Evolutionary conservation across 2,329 filamentous ascomycete species (phyloP), one percentile per base, ranked within the genome.

Genomic region (Diaporthe sp.): DNA sequence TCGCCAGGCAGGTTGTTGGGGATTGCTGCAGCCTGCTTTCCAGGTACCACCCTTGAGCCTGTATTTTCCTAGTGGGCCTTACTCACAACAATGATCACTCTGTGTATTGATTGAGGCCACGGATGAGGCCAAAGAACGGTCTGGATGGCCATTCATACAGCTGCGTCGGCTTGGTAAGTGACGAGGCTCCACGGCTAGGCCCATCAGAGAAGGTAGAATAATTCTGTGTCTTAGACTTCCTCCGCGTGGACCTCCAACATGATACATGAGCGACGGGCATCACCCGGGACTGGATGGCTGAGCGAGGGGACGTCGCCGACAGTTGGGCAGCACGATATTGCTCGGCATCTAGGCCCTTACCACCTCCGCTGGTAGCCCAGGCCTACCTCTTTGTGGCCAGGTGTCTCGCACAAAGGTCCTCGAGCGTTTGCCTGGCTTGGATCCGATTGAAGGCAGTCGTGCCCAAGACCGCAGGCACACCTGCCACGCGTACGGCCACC

Each of bases 31-130:
- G 64, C 35, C 47, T 54, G n/a, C 9, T 68, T 47, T 28, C 15
- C 7, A 54, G 40, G 47, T 68, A 68, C 33, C 64, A 54, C 33
- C 64, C 64, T 30, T 38, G 47, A 40, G 30, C 64, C 47, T 68
- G 47, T 54, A 22, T 60, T 25, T 5, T 19, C 9, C 33, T n/a
- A 22, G 33, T 40, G 22, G 25, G 64, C 33, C 50, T 68, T 19
- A n/a, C 17, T 40, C 47, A 12, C 22, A 40, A n/a, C n/a, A 9
- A 68, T 9, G 25, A 40, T 28, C 12, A 28, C 35, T 38, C 40
- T 40, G 25, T 54, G n/a, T 40, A 30, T 40, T 54, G 47, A 54
- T 28, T 12, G 47, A 54, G 30, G 33, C 22, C 17, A n/a, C 9
- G n/a, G 22, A 19, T 10, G 33, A 40, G 47, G n/a, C 30, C 30